Evolutionary conservation across 371 early-diverging fungal genomes (phyloP).

Genomic region (Nematocida sp.): DNA sequence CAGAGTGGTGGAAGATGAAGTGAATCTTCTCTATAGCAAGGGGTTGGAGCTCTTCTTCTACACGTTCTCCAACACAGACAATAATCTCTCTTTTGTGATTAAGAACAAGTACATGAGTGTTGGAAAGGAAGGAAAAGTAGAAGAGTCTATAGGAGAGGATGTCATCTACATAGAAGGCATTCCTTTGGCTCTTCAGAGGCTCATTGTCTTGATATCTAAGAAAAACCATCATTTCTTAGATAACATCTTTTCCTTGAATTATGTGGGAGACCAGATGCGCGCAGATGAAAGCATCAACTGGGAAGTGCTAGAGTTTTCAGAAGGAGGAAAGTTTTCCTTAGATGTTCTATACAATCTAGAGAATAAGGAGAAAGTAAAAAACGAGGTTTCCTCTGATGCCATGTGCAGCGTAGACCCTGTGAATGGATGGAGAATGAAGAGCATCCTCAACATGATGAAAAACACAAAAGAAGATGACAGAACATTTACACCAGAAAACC

Average conservation of each 20-base stretch:
- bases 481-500: background rate
- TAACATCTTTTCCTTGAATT: constrained; percentile 27
- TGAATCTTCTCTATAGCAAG: background rate
- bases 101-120: background rate
- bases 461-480: constrained; percentile 1
- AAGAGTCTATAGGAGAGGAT: background rate
- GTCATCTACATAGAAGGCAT: background rate
- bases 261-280: background rate
- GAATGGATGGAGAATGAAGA: constrained; percentile 43
- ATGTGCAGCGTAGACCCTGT: background rate
- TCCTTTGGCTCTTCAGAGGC: constrained; percentile 27
- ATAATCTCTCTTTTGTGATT: background rate
- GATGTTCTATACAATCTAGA: background rate
- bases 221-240: constrained; percentile 1
- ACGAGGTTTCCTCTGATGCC: background rate
- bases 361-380: background rate
- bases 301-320: constrained; percentile 35
- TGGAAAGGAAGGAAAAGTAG: background rate
- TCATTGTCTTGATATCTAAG: constrained; percentile 13
- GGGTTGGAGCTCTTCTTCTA: background rate
- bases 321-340: constrained; percentile 17
- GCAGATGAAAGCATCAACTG: constrained; percentile 14
- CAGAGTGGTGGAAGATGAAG: too few relatives aligned
- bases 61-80: background rate
- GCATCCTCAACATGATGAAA: background rate